Conservation (phyloP, 2,329 filamentous ascomycete genomes). For the Claviceps fusiformis region DNA sequence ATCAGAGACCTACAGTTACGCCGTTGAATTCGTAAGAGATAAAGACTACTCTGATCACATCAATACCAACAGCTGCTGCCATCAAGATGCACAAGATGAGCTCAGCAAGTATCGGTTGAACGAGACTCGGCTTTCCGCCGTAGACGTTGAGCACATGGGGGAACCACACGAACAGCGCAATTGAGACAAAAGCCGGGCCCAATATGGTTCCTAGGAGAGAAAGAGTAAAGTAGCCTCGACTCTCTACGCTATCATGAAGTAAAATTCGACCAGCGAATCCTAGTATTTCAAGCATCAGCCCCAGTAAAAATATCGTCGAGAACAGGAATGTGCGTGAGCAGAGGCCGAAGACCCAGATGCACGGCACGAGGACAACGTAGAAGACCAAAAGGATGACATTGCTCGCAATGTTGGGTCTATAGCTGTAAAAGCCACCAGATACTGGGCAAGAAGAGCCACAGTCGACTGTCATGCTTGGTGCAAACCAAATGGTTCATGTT, state of each 20-base stretch:
- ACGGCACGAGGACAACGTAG: too few relatives aligned
- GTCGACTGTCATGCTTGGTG: constrained; percentile 20
- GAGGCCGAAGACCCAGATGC: too few relatives aligned
- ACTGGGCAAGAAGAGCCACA: constrained; percentile 15
- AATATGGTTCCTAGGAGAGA: constrained; percentile 33
- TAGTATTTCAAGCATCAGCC: too few relatives aligned
- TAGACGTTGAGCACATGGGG: too few relatives aligned
- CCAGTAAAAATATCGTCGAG: too few relatives aligned
- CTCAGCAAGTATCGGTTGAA: constrained; percentile 21
- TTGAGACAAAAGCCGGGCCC: constrained; percentile 15
- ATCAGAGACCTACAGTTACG: constrained; percentile 18
- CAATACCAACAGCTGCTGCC: constrained; percentile 21
- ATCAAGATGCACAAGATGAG: constrained; percentile 21
- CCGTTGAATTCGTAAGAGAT: constrained; percentile 20
- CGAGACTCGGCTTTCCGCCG: too few relatives aligned
- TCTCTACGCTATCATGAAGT: constrained; percentile 21
- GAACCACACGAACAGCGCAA: too few relatives aligned
- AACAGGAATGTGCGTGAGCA: too few relatives aligned
- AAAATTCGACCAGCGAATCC: constrained; percentile 19
- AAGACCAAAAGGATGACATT: too few relatives aligned
- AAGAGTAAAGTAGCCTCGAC: constrained; percentile 26
- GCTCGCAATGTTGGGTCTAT: too few relatives aligned
- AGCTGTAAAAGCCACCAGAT: too few relatives aligned
- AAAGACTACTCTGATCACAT: constrained; percentile 28
- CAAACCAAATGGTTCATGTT: constrained; percentile 14